Base-by-base conservation (phyloP, 139 green algal genomes). In the Spirogloea muscicola region DNA sequence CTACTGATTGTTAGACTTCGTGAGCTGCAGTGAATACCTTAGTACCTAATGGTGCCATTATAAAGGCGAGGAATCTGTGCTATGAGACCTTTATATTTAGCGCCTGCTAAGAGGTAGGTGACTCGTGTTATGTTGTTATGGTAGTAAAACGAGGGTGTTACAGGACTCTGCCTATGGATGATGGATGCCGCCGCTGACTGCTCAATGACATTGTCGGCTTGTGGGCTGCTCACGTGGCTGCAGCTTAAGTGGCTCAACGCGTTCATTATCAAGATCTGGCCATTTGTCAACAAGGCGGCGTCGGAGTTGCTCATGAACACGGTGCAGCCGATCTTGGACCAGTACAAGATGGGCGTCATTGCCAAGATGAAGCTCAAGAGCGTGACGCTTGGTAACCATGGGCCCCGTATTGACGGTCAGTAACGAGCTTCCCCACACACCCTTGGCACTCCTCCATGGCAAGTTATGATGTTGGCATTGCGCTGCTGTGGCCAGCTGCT, bases 191-290 rank as follows among this genome's bases (percentile, higher is more conserved):
- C n/a, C n/a, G n/a, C n/a, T n/a, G n/a, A n/a, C n/a, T n/a, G n/a
- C n/a, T n/a, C n/a, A n/a, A n/a, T n/a, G n/a, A n/a, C n/a, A n/a
- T n/a, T n/a, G n/a, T n/a, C n/a, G n/a, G n/a, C n/a, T n/a, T n/a
- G n/a, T n/a, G n/a, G n/a, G n/a, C 44, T 52, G 44, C 44, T 52
- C 13, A 52, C 44, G 44, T 69, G 60, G 7, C 46, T 62, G 25
- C 33, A 72, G 63, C 39, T 72, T 3, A 63, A 63, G 31, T 72
- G 63, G 63, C 48, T 72, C 37, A 72, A 72, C 31, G 31, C 16
- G 4, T 33, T 36, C 34, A 33, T 72, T 7, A 63, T 44, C 39
- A 21, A 63, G 33, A 33, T 72, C 7, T 72, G 63, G 63, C 63
- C 63, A 3, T 72, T 39, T 33, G 3, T 72, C 27, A 72, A 72